Base-by-base conservation (phyloP, 2,329 filamentous ascomycete genomes). In the Sclerotinia sclerotiorum region DNA sequence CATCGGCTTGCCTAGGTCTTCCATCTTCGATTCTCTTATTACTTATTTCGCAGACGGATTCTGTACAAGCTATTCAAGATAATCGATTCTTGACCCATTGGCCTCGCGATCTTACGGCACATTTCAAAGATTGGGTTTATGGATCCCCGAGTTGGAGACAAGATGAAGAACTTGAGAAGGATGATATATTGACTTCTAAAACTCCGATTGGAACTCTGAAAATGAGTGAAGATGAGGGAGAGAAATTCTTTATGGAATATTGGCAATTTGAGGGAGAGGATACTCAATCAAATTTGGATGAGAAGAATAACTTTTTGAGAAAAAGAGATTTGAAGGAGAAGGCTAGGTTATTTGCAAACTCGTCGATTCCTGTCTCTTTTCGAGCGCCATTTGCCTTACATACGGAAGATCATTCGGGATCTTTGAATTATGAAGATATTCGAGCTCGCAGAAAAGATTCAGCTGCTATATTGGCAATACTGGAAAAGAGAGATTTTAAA, bases 161-260 rank as follows among this genome's bases (percentile, higher is more conserved):
- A 44, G 78, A 79, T n/a, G 68, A 80, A 17, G 76, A 79, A 65
- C 77, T 65, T 79, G 52, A 78, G 78, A 70, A 78, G 80, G 72
- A 78, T 74, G 70, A 75, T 83, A 65, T 77, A 72, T 55, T 70
- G 72, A 73, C 78, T 79, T 75, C 73, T 39, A 67, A 67, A 39
- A 78, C 73, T 52, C 90, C 90, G 0, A 84, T 85, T 1, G 90
- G 86, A 0, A 83, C 94, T 67, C 86, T 85, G 76, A 93, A 93
- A 76, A 91, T 94, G 86, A 83, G 87, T 58, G 82, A 83, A 6
- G 88, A 93, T 75, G 85, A 87, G 62, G 86, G 86, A 69, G 89
- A 92, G 76, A 95, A 92, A 83, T 89, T 94, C 76, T 86, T 88
- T 72, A 81, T 88, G 68, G 84, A 91, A 56, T 90, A 92, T 77